Percentiles rank a stretch among this genome's conserved stretches.
Evolutionary conservation across 164 flowering plant species (phyloP).

Genomic region (Tetracentron sinense): DNA sequence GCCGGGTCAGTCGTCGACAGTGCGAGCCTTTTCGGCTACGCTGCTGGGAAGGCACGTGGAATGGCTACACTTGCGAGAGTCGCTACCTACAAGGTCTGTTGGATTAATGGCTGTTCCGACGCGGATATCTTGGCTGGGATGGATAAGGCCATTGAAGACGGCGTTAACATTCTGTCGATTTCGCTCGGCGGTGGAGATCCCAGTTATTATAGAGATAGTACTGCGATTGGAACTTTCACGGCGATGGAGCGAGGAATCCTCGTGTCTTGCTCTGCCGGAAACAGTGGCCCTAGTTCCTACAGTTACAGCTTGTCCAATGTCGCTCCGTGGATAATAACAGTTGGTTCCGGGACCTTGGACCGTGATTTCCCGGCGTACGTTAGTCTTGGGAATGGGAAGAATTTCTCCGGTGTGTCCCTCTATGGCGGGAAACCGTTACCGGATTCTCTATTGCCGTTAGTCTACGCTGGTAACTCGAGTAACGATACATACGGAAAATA

Average conservation of each 20-base stretch:
- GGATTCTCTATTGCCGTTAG: slow-evolving; percentile 8
- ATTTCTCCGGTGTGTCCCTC: slow-evolving; percentile 7
- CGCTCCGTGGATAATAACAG: slow-evolving; percentile 12
- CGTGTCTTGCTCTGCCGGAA: slow-evolving; percentile 15
- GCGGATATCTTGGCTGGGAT: slow-evolving; percentile 80
- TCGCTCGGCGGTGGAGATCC: slow-evolving; percentile 42
- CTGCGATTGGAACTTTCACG: slow-evolving; percentile 16
- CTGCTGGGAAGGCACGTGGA: slow-evolving; percentile 69
- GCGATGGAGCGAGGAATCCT: slow-evolving; percentile 6
- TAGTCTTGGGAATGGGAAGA: slow-evolving; percentile 9
- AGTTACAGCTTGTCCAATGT: neutral
- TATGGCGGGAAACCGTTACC: slow-evolving; percentile 10
- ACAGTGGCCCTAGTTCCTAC: slow-evolving; percentile 1
- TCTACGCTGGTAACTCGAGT: slow-evolving; percentile 13
- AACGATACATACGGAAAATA: slow-evolving; percentile 1
- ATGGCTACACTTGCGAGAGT: slow-evolving; percentile 73
- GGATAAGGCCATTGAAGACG: slow-evolving; percentile 45
- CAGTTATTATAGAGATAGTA: neutral
- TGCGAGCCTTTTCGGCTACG: slow-evolving; percentile 57
- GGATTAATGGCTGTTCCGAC: slow-evolving; percentile 60
- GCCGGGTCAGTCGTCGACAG: slow-evolving; percentile 59
- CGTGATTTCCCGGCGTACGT: slow-evolving; percentile 14
- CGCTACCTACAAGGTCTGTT: slow-evolving; percentile 69
- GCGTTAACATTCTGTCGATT: slow-evolving; percentile 69
- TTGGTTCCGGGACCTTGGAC: slow-evolving; percentile 8